A percentile compares a stretch with the other conserved stretches of the same genome.
Evolutionary conservation across 768 basidiomycete species (phyloP).

Genomic region (Coprinopsis strossmayeri): DNA sequence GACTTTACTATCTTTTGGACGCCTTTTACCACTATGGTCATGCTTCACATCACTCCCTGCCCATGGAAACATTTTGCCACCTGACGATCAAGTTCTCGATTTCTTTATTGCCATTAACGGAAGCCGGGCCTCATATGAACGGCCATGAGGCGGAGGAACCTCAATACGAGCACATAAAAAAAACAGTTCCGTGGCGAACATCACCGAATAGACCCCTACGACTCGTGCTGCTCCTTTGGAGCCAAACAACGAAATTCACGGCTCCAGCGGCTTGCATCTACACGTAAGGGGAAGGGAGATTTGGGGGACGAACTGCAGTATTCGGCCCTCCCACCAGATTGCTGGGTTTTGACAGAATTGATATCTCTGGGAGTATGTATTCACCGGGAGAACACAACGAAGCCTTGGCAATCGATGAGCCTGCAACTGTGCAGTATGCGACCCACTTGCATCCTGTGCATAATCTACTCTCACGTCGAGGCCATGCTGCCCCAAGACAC

Average conservation of each 20-base stretch:
- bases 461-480: background rate
- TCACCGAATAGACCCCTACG: background rate
- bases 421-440: background rate
- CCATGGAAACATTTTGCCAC: background rate
- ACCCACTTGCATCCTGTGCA: background rate
- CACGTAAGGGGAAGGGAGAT: background rate
- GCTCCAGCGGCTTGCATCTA: background rate
- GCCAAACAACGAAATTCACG: background rate
- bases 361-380: slow-evolving; percentile 4
- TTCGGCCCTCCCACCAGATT: background rate
- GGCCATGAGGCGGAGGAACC: slow-evolving; percentile 1
- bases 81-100: background rate
- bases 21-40: background rate
- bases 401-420: slow-evolving; percentile 3
- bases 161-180: background rate
- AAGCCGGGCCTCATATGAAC: background rate
- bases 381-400: background rate
- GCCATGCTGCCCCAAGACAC: background rate
- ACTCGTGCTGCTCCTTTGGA: background rate
- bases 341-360: slow-evolving; percentile 2
- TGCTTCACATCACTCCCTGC: background rate
- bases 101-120: background rate
- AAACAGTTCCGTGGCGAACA: background rate
- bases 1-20: background rate
- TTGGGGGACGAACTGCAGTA: background rate